phyloP scores from a whole-genome alignment of 306 rosid genomes.

The Prunus davidiana region DNA sequence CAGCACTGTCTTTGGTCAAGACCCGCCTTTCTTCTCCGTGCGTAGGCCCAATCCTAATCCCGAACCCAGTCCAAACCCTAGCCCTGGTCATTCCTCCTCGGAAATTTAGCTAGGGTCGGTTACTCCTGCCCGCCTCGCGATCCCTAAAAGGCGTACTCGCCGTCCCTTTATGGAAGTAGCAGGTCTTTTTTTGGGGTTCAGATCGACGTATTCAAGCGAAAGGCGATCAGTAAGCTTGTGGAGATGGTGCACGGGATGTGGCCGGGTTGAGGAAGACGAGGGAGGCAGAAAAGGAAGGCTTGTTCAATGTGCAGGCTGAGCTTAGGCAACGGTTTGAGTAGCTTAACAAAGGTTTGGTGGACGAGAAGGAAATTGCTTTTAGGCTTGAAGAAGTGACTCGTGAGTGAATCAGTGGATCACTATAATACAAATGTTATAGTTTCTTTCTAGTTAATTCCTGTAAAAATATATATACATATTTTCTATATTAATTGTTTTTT shows the following conservation, averaged over 20 bases:
- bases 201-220: constrained; percentile 59
- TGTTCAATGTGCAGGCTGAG: constrained; percentile 54
- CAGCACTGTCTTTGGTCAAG: constrained; percentile 50
- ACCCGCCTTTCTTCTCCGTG: constrained; percentile 79
- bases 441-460: constrained; percentile 13
- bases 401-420: constrained; percentile 23
- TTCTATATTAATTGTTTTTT: not conserved
- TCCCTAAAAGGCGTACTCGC: constrained; percentile 68
- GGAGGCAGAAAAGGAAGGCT: constrained; percentile 76
- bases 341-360: constrained; percentile 56
- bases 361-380: constrained; percentile 81
- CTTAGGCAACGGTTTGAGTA: constrained; percentile 62
- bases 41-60: constrained; percentile 42
- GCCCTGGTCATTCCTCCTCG: constrained; percentile 18
- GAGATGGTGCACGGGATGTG: constrained; percentile 65
- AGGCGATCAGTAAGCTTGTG: constrained; percentile 69
- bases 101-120: constrained; percentile 4
- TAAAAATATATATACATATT: constrained; percentile 8
- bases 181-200: constrained; percentile 29
- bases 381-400: constrained; percentile 22
- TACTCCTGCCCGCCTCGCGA: constrained; percentile 38
- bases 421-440: not conserved
- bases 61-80: constrained; percentile 21
- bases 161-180: constrained; percentile 63
- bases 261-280: constrained; percentile 49